phyloP scores from a whole-genome alignment of 306 rosid genomes.

The Sophora flavescens region DNA sequence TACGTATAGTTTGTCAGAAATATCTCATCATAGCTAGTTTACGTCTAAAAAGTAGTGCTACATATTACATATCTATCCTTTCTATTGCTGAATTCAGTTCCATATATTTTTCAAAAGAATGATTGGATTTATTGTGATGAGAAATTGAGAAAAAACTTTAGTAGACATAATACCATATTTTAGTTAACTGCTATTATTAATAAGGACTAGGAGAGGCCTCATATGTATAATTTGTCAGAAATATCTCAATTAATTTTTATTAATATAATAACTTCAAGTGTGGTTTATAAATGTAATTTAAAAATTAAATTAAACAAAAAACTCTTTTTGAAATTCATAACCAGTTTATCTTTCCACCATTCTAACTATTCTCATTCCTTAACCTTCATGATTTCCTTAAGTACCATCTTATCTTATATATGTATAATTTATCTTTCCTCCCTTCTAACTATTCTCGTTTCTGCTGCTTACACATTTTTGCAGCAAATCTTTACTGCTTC shows the following conservation, averaged over 20 bases:
- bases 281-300: background rate
- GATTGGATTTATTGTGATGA: background rate
- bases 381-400: background rate
- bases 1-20: conserved; percentile 7
- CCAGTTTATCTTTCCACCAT: background rate
- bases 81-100: conserved; percentile 12
- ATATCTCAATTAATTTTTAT: background rate
- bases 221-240: background rate
- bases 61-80: conserved; percentile 1
- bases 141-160: background rate
- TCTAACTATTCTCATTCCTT: background rate
- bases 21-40: background rate
- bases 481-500: conserved; percentile 12
- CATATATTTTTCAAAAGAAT: conserved; percentile 17
- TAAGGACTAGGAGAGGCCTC: background rate
- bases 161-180: background rate
- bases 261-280: background rate
- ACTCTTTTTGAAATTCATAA: background rate
- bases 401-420: background rate
- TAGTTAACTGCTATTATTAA: background rate
- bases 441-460: too few relatives aligned
- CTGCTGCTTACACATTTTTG: background rate
- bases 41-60: background rate
- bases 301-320: background rate
- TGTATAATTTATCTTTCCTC: too few relatives aligned